Conservation (phyloP, 306 rosid species). For the Begonia peltatifolia region DNA sequence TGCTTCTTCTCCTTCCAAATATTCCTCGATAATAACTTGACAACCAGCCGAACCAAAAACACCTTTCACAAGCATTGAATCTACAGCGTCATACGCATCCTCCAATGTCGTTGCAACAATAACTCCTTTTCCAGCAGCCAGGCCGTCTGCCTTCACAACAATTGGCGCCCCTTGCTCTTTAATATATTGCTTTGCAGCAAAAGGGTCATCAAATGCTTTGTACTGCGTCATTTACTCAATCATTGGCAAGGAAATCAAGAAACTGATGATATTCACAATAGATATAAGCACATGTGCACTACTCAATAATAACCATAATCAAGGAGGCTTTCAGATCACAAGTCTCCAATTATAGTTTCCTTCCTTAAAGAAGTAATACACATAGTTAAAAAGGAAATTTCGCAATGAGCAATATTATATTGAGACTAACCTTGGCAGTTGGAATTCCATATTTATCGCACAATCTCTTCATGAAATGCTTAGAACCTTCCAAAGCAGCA, state of each 20-base stretch:
- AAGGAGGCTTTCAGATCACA: no score
- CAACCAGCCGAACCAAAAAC: constrained; percentile 85
- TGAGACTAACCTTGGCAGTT: constrained; percentile 75
- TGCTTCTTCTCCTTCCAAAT: constrained; percentile 89
- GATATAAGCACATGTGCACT: no score
- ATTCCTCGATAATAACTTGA: constrained; percentile 73
- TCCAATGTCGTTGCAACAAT: constrained; percentile 62
- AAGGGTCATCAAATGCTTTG: constrained; percentile 57
- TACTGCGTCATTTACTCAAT: constrained; percentile 36
- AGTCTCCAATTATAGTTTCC: no score
- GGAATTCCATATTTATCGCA: constrained; percentile 83
- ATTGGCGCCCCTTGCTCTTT: constrained; percentile 76
- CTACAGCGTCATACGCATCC: constrained; percentile 89
- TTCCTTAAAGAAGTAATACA: no score
- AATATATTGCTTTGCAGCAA: constrained; percentile 72
- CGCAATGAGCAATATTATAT: background rate
- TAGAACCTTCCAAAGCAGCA: constrained; percentile 96
- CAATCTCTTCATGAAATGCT: constrained; percentile 84
- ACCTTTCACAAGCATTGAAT: constrained; percentile 77
- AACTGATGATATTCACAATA: no score
- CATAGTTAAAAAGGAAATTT: no score
- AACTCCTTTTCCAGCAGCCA: constrained; percentile 98
- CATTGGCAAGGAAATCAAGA: no score
- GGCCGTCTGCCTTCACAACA: constrained; percentile 86
- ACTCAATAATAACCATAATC: no score